A percentile compares a stretch with the other conserved stretches of the same genome.
These are phyloP conservation scores for Ascochyta fabae DNA, from an alignment of 2,329 filamentous ascomycete genomes.

Conservation along the genomic window DNA sequence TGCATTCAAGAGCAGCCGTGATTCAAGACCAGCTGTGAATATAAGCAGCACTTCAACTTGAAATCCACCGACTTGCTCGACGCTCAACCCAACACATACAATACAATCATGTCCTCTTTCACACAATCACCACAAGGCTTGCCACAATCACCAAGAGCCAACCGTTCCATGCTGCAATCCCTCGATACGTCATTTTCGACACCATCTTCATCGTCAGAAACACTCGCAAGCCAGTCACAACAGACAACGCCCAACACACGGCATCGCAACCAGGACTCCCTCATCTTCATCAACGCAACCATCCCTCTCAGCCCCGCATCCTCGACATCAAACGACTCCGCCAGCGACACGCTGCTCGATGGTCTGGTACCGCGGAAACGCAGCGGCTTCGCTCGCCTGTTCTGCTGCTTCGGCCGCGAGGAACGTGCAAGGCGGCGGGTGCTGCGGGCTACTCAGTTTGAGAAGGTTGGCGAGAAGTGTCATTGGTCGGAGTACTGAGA, in stretches of 20 bases:
- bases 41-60: neutral
- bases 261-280: conserved; percentile 23
- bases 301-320: conserved; percentile 42
- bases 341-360: conserved; percentile 28
- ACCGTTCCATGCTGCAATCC: conserved; percentile 28
- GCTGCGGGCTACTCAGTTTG: conserved; percentile 31
- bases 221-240: conserved; percentile 2
- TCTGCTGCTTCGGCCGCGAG: conserved; percentile 45
- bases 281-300: conserved; percentile 45
- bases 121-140: conserved; percentile 28
- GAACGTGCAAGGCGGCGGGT: conserved; percentile 36
- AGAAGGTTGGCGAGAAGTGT: conserved; percentile 39
- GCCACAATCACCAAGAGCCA: conserved; percentile 33
- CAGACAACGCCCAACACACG: neutral
- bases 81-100: neutral
- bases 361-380: conserved; percentile 40
- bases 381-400: conserved; percentile 38
- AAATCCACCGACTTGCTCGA: neutral
- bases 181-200: conserved; percentile 30
- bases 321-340: conserved; percentile 19
- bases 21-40: neutral
- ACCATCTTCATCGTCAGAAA: conserved; percentile 10
- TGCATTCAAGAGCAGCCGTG: neutral
- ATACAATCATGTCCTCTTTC: conserved; percentile 7
- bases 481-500: conserved; percentile 43